Conservation (phyloP, 495 filamentous ascomycete genomes). For the Neurospora tetrasperma region DNA sequence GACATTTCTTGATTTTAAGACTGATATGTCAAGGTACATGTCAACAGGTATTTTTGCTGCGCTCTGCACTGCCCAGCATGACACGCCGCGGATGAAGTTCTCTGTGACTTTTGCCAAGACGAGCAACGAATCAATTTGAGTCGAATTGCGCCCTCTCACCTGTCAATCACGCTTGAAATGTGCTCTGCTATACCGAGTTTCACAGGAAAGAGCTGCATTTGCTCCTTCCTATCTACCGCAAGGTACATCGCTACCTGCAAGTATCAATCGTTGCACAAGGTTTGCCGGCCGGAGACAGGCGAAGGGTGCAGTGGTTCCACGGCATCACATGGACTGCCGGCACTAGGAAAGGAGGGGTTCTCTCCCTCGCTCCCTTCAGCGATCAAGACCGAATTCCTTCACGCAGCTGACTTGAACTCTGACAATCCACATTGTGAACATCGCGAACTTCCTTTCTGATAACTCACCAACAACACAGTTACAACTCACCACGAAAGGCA, state of each 20-base stretch:
- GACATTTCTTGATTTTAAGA: neutral
- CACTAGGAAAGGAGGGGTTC: neutral
- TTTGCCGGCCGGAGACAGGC: neutral
- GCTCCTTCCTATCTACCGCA: neutral
- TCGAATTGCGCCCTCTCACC: too few species aligned
- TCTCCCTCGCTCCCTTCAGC: neutral
- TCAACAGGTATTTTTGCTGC: neutral
- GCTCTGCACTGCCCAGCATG: neutral
- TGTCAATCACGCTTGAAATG: too few species aligned
- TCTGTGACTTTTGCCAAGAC: too few species aligned
- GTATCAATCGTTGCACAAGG: neutral
- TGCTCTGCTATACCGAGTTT: too few species aligned
- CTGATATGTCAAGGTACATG: neutral
- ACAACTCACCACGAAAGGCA: neutral
- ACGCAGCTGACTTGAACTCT: neutral
- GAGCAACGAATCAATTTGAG: too few species aligned
- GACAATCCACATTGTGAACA: neutral
- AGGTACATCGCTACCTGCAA: neutral
- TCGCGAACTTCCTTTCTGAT: neutral
- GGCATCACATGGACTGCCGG: neutral
- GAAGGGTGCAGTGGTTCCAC: neutral
- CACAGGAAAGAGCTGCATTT: neutral
- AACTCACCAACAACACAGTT: neutral
- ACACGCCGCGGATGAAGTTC: neutral
- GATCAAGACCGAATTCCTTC: neutral